Percentiles rank a stretch among this genome's conserved stretches.
These are phyloP conservation scores for Isoetes taiwanensis DNA, from an alignment of 75 land plant genomes.

Conservation along the genomic window DNA sequence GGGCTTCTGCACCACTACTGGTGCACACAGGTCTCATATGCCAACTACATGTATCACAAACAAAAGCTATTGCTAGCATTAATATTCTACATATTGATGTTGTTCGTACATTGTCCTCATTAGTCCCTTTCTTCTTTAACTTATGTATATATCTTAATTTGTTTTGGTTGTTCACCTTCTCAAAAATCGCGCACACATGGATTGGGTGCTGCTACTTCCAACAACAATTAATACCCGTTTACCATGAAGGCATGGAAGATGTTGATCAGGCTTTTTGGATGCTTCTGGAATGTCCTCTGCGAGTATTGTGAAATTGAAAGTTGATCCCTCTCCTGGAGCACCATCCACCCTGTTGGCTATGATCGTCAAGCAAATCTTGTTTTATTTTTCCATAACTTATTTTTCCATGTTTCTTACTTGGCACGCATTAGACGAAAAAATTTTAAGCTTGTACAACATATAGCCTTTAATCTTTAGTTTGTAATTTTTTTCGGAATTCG, in stretches of 20 bases:
- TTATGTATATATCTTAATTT: too few relatives aligned
- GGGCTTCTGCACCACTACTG: background rate
- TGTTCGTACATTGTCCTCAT: too few relatives aligned
- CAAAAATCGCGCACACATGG: background rate
- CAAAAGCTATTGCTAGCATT: too few relatives aligned
- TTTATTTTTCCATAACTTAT: too few relatives aligned
- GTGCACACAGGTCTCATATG: constrained; percentile 1
- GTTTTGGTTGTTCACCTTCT: background rate
- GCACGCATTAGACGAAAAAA: too few relatives aligned
- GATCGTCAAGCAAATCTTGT: background rate
- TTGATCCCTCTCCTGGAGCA: background rate
- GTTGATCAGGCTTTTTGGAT: background rate
- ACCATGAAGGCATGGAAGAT: background rate
- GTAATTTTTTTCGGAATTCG: too few relatives aligned
- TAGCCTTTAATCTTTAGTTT: too few relatives aligned
- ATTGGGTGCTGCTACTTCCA: background rate
- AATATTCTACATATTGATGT: too few relatives aligned
- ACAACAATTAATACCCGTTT: background rate
- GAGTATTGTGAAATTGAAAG: background rate
- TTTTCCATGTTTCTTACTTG: too few relatives aligned
- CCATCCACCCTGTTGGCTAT: background rate
- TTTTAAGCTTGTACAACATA: too few relatives aligned
- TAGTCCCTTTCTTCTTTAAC: too few relatives aligned
- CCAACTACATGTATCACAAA: background rate
- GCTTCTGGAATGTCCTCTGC: background rate